A percentile compares a stretch with the other conserved stretches of the same genome.
Evolutionary conservation across 768 basidiomycete species (phyloP).

Genomic region (Sporobolomyces pararoseus): DNA sequence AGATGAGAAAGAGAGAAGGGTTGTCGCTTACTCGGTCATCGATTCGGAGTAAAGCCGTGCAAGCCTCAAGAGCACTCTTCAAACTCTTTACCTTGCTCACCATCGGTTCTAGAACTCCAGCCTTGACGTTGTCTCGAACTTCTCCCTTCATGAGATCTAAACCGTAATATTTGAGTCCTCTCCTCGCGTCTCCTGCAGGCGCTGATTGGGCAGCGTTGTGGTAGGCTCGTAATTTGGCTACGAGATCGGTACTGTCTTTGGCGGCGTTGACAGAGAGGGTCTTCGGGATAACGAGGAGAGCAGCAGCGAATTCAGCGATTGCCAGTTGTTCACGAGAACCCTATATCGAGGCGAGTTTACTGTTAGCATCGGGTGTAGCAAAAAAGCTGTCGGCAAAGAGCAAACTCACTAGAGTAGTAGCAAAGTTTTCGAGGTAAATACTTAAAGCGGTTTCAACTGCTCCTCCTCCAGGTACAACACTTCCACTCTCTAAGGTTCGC

Average conservation of each 20-base stretch:
- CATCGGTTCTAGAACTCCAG: constrained; percentile 92
- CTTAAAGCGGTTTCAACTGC: constrained; percentile 95
- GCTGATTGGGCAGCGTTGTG: constrained; percentile 96
- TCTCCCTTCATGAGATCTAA: constrained; percentile 91
- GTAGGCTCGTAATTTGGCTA: constrained; percentile 92
- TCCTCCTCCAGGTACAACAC: constrained; percentile 94
- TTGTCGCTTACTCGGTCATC: constrained; percentile 53
- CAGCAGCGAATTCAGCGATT: constrained; percentile 95
- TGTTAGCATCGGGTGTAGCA: too few relatives aligned
- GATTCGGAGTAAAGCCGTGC: constrained; percentile 87
- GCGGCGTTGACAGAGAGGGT: constrained; percentile 96
- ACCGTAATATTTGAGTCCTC: constrained; percentile 83
- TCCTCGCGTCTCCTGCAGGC: constrained; percentile 82
- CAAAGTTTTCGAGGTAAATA: constrained; percentile 98
- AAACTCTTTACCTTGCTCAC: constrained; percentile 94
- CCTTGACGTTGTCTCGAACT: constrained; percentile 87
- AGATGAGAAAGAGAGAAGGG: background rate
- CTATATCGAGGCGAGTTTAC: constrained; percentile 53
- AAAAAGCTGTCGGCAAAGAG: background rate
- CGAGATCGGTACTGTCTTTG: constrained; percentile 94
- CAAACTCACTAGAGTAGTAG: constrained; percentile 77
- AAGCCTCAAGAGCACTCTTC: constrained; percentile 95
- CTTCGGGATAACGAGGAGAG: constrained; percentile 91
- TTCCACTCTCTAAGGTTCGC: constrained; percentile 89
- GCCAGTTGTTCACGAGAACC: constrained; percentile 97